Evolutionary conservation across 441 rosid species (phyloP).

Genomic region (Euphorbia schlechtendalii): DNA sequence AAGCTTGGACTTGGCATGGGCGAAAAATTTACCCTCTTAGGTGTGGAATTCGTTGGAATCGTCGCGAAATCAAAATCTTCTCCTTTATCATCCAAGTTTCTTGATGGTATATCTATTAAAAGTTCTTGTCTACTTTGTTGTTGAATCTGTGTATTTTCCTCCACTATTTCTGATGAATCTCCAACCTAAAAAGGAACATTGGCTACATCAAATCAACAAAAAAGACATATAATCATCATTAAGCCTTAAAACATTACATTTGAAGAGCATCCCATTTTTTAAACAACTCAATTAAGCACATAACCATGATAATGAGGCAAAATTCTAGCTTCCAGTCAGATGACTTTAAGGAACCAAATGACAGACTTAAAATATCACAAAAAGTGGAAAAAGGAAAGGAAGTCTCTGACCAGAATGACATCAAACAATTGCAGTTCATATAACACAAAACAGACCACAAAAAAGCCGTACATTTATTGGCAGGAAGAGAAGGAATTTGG

Average conservation of each 20-base stretch:
- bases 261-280: no score
- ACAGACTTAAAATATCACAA: no score
- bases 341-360: not conserved
- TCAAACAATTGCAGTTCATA: no score
- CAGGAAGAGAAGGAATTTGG: not conserved
- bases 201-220: not conserved
- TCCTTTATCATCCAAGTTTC: conserved; percentile 31
- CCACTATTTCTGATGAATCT: conserved; percentile 53
- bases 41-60: conserved; percentile 46
- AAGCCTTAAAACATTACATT: no score
- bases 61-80: conserved; percentile 41
- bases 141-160: conserved; percentile 35
- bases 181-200: conserved; percentile 29
- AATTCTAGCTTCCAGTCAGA: not conserved
- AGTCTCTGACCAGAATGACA: no score
- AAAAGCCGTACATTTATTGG: not conserved
- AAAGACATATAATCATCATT: not conserved
- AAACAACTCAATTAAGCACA: not conserved
- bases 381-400: no score
- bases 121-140: conserved; percentile 32
- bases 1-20: conserved; percentile 61
- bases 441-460: not conserved
- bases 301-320: not conserved
- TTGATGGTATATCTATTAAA: conserved; percentile 42
- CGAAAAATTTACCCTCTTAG: conserved; percentile 74